These are phyloP conservation scores for Corynespora cassiicola DNA, from an alignment of 2,329 filamentous ascomycete genomes.

Conservation along the genomic window DNA sequence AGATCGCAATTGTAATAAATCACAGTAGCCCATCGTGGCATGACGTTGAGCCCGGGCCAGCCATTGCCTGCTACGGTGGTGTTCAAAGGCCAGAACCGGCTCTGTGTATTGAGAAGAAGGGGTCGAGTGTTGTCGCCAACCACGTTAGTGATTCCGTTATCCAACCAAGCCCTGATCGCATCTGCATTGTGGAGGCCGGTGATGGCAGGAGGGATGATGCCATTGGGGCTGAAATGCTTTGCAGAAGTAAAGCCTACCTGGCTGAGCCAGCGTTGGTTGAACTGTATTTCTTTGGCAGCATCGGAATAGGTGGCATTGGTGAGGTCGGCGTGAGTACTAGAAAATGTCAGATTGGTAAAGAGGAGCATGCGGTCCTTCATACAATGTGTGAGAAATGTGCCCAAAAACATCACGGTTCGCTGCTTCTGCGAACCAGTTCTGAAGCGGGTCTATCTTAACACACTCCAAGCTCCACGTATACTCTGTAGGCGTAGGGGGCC, in stretches of 20 bases:
- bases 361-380: too few species aligned
- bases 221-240: conserved; percentile 57
- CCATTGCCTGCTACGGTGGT: conserved; percentile 60
- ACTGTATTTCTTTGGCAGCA: conserved; percentile 63
- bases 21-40: conserved; percentile 66
- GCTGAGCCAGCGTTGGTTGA: conserved; percentile 66
- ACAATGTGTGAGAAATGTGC: conserved; percentile 68
- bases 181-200: conserved; percentile 71
- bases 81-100: conserved; percentile 62
- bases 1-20: conserved; percentile 71
- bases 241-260: conserved; percentile 58
- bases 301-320: conserved; percentile 68
- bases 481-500: conserved; percentile 47
- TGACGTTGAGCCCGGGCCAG: conserved; percentile 62
- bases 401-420: conserved; percentile 61
- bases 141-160: conserved; percentile 65
- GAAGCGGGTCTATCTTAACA: conserved; percentile 57
- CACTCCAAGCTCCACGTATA: conserved; percentile 61
- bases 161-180: conserved; percentile 64
- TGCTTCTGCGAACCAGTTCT: conserved; percentile 61
- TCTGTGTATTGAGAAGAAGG: conserved; percentile 59
- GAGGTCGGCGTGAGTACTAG: conserved; percentile 60
- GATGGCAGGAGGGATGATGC: conserved; percentile 68
- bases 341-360: conserved; percentile 10
- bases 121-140: conserved; percentile 70